Conservation (phyloP, 2,329 filamentous ascomycete species). For the Pseudofabraea citricarpa region DNA sequence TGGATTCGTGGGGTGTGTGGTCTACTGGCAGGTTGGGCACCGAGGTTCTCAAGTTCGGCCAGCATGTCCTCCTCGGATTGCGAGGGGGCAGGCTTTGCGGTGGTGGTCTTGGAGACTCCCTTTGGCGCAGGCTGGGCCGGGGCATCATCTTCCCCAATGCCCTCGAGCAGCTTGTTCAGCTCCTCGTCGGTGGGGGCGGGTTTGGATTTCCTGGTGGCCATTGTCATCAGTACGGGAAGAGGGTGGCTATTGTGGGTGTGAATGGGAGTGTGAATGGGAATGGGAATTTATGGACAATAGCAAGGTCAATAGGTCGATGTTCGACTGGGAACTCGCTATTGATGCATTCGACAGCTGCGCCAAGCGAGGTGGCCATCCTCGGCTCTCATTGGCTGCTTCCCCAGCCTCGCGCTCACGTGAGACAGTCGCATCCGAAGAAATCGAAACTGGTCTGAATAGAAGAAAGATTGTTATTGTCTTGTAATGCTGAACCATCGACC, state of each 20-base stretch:
- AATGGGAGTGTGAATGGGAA: neutral
- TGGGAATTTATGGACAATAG: neutral
- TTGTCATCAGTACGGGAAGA: constrained; percentile 31
- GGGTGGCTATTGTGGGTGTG: too few species aligned
- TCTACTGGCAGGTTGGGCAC: constrained; percentile 62
- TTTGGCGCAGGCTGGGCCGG: constrained; percentile 42
- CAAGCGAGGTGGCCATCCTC: neutral
- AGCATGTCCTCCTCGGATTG: constrained; percentile 65
- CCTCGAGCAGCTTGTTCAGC: constrained; percentile 61
- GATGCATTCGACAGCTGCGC: too few species aligned
- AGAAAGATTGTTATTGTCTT: neutral
- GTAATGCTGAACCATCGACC: too few species aligned
- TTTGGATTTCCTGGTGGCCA: constrained; percentile 59
- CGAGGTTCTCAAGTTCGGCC: constrained; percentile 75
- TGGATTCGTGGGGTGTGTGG: constrained; percentile 77
- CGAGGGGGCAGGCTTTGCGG: constrained; percentile 30
- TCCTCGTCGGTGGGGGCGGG: constrained; percentile 53
- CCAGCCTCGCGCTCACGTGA: neutral
- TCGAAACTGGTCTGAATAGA: constrained; percentile 1
- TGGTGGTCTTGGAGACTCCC: constrained; percentile 25
- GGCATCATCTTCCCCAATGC: constrained; percentile 47
- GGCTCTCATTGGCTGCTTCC: neutral
- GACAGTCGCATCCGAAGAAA: neutral
- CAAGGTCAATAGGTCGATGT: neutral
- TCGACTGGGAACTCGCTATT: too few species aligned